A percentile compares a stretch with the other conserved stretches of the same genome.
Conservation (phyloP, 176 grass and related monocot genomes). For the Musa beccarii region DNA sequence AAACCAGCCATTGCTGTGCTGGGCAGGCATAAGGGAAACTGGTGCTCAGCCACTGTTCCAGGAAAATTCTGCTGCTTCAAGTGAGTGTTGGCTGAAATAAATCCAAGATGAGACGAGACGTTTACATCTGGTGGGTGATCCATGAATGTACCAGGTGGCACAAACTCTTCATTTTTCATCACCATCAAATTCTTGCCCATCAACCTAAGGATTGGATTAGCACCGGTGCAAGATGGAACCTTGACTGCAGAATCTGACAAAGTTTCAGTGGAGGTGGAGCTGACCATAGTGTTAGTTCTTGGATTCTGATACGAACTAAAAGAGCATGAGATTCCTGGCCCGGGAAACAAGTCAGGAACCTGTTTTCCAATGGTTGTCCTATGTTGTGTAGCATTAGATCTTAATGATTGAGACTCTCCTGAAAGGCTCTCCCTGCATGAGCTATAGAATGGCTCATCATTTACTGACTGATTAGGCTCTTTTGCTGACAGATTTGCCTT, state of each 20-base stretch:
- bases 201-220: constrained; percentile 70
- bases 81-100: constrained; percentile 22
- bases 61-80: constrained; percentile 21
- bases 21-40: constrained; percentile 18
- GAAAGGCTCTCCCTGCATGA: constrained; percentile 63
- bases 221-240: constrained; percentile 27
- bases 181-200: constrained; percentile 94
- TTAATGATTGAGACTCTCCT: constrained; percentile 31
- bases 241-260: constrained; percentile 22
- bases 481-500: constrained; percentile 12
- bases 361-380: constrained; percentile 39
- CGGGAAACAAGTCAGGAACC: constrained; percentile 52
- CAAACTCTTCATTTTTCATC: constrained; percentile 67
- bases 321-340: constrained; percentile 42
- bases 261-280: constrained; percentile 25
- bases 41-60: constrained; percentile 23
- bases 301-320: constrained; percentile 60
- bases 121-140: constrained; percentile 32
- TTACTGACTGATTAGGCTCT: constrained; percentile 28
- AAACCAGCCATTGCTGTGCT: constrained; percentile 24
- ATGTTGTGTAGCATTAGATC: constrained; percentile 9
- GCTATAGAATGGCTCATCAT: constrained; percentile 43
- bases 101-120: constrained; percentile 27
- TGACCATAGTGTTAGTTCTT: constrained; percentile 33
- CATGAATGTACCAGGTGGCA: constrained; percentile 38